Evolutionary conservation across 176 grass and related monocot species (phyloP), one percentile per base, ranked within the genome.

Genomic region (Oryza glumipatula): DNA sequence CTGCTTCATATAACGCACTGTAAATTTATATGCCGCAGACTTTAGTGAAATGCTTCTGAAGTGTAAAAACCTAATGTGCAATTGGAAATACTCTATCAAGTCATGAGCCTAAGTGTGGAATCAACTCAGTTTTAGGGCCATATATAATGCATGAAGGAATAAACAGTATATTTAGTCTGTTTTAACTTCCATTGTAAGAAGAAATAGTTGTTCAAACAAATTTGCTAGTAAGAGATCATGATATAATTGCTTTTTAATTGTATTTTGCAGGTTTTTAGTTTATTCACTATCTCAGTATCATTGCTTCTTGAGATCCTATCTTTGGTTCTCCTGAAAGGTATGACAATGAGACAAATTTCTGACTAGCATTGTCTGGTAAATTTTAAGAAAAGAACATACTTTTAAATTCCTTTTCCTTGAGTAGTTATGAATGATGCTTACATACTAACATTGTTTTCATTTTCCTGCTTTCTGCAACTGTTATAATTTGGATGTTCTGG

Each of bases 301-400:
- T 87, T 90, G 66, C 64, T 90, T 77, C 88, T 94, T 44, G 91
- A 99, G 90, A 71, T 94, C n/a, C 66, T 90, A 39, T 87, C 85
- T 81, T 91, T 96, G 81, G 84, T 84, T 79, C 84, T 96, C 79
- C 65, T 99, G 63, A 99, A 92, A 92, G 96, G 96, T 99, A 87
- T 73, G 35, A 24, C 84, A 67, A 44, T 84, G 35, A 68, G 54
- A 80, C 33, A 72, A 76, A 74, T 72, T 85, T 67, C 75, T 72
- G 73, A 72, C 8, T 76, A 60, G 63, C 10, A 47, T 30, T 21
- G 51, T 61, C 41, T 39, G 43, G n/a, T 11, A 6, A 48, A 48
- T 26, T 24, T 88, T 49, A 24, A 82, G 63, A 79, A 32, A n/a
- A 56, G 16, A 6, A 58, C 8, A n/a, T 58, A 58, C 21, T 58